Base-by-base conservation (phyloP, 257 asterid genomes). In the Cruciata laevipes region DNA sequence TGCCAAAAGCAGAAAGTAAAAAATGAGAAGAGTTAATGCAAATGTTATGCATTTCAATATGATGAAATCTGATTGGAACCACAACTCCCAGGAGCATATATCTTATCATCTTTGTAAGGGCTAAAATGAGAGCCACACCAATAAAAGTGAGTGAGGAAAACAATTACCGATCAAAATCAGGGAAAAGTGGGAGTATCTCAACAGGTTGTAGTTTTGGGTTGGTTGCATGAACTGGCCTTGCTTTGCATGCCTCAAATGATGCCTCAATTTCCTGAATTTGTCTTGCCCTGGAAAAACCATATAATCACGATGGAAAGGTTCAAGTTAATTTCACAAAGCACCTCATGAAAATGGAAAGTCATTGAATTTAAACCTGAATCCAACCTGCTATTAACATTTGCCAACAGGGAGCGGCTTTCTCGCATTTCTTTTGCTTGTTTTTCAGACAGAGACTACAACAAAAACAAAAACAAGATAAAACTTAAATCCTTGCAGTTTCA, bases 351-450 rank as follows among this genome's bases (percentile, higher is more conserved):
- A 74, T 52, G 40, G 65, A 77, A 71, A 52, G 24, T 4, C 24
- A 42, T 47, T 0, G 23, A 32, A 56, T 65, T 64, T 3, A 57
- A 25, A 55, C 69, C 33, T 53, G 61, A 40, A 75, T 78, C 94
- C 73, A 76, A 87, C 99, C 99, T 85, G 76, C 83, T 91, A 71
- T 83, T 90, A 74, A 80, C 85, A 70, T 85, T 89, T 86, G 91
- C 96, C 89, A 94, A 78, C 70, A 88, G 78, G 68, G 75, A 75
- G 62, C 86, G 82, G 40, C 86, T 95, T 71, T 94, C 98, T 73
- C 96, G 91, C 88, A 93, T 69, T 62, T 89, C 98, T 73, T 79
- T 92, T 24, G 97, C 97, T 76, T 88, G 95, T 78, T 89, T 93
- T 77, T 90, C 99, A 77, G 95, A 82, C 64, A 85, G 72, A 73